Evolutionary conservation across 2,329 filamentous ascomycete genomes (phyloP).

Genomic region (Laburnicola sp.): DNA sequence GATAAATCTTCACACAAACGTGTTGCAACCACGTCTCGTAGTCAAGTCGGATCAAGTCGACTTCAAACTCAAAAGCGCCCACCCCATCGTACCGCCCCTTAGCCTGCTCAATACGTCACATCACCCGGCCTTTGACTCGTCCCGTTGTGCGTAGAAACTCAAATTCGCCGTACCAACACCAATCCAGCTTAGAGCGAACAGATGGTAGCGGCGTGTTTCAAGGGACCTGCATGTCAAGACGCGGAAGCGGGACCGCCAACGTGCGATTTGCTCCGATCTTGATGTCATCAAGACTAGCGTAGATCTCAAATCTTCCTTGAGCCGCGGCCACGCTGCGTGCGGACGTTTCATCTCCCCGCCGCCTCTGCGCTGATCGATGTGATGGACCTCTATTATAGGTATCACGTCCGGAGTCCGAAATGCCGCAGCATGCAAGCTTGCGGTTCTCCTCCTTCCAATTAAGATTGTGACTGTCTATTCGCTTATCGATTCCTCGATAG

Average conservation of each 20-base stretch:
- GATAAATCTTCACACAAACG: too few species aligned
- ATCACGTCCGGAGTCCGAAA: not conserved
- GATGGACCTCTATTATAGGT: not conserved
- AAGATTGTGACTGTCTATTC: too few species aligned
- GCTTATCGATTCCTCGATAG: too few species aligned
- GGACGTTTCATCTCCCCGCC: too few species aligned
- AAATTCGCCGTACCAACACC: not conserved
- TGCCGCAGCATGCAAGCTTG: not conserved
- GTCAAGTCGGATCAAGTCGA: too few species aligned
- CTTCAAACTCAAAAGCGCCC: too few species aligned
- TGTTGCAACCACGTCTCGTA: too few species aligned
- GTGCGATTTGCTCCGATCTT: constrained; percentile 3
- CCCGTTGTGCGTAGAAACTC: not conserved
- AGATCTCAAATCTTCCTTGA: not conserved
- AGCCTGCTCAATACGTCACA: too few species aligned
- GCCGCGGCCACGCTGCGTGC: not conserved
- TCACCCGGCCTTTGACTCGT: not conserved
- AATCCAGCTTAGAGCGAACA: not conserved
- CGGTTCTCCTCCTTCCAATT: constrained; percentile 1
- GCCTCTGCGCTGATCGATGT: too few species aligned
- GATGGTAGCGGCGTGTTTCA: not conserved
- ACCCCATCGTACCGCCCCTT: too few species aligned
- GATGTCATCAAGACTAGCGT: constrained; percentile 6
- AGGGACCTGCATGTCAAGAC: not conserved
- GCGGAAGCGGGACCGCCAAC: not conserved